Conservation (phyloP, 495 filamentous ascomycete species). For the Aspergillus asperescens region DNA sequence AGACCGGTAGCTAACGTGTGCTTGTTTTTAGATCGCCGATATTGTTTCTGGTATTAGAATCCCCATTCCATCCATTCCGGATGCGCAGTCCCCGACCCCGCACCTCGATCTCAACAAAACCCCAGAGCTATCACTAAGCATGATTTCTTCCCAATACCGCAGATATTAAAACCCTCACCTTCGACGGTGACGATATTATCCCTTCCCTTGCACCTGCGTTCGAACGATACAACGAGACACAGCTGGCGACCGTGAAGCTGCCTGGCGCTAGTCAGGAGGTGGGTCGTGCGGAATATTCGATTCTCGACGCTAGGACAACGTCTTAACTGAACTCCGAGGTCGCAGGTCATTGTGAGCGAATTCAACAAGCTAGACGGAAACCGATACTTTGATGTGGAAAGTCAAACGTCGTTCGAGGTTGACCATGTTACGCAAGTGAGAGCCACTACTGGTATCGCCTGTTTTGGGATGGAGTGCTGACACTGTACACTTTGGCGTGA, state of each 20-base stretch:
- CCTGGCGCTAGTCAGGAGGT: conserved; percentile 77
- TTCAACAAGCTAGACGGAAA: conserved; percentile 74
- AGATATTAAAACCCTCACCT: conserved; percentile 87
- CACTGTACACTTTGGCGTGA: conserved; percentile 1
- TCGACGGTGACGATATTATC: conserved; percentile 62
- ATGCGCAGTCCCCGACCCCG: neutral
- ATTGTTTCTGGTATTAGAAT: conserved; percentile 71
- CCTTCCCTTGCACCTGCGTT: conserved; percentile 74
- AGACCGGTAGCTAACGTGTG: neutral
- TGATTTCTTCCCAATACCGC: conserved; percentile 7
- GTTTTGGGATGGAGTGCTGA: neutral
- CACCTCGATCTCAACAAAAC: neutral
- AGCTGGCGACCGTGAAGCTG: conserved; percentile 81
- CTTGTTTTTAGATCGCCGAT: conserved; percentile 64
- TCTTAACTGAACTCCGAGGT: neutral
- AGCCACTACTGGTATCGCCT: neutral
- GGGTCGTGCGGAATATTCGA: conserved; percentile 10
- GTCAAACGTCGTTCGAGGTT: conserved; percentile 76
- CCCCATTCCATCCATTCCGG: neutral
- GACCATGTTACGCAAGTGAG: conserved; percentile 75
- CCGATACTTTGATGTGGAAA: conserved; percentile 85
- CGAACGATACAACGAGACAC: conserved; percentile 92
- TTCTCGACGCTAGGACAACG: neutral
- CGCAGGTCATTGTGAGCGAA: conserved; percentile 76
- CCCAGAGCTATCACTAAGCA: neutral